Base-by-base conservation (phyloP, 176 grass and related monocot genomes). In the Eleusine coracana region DNA sequence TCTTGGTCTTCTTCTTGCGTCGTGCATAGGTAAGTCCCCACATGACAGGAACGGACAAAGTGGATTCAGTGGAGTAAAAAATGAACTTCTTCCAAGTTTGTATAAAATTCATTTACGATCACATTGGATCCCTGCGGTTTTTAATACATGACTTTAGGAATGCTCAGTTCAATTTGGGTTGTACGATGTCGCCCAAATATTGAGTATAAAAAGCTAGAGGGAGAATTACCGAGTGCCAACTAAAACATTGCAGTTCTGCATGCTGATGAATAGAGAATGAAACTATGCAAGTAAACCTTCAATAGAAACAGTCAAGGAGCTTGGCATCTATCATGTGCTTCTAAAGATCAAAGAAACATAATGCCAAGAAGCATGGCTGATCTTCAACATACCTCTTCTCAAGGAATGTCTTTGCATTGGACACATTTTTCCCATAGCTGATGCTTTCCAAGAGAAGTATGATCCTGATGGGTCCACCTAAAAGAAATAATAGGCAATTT, bases 391-490 rank as follows among this genome's bases (percentile, higher is more conserved):
- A 96, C 96, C 96, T 93, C 82, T 98, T 98, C 75, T 98, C 92
- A 77, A 95, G 96, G 87, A 98, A 98, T 0, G 92, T 95, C 79
- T 98, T 98, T 38, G 96, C 96, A 84, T 98, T 95, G 50, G 96
- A 98, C 25, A 98, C 92, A 64, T 98, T 98, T 90, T 95, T 11
- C 96, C 96, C 92, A 95, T 98, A 34, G 96, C 96, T 86, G 96
- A 98, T 77, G 96, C 92, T 87, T 98, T 98, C 96, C 92, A 95
- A 21, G 96, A 95, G 84, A 98, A 98, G 85, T 98, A 98, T 8
- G 96, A 98, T 79, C 96, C 96, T 71, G 96, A 98, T 27, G 96
- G 92, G 59, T 95, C 96, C 44, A 98, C 96, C 96, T 50, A 74
- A 79, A 79, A 2, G 51, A 75, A 71, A 70, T 11, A 65, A 41